Percentiles rank a stretch among this genome's conserved stretches.
Conservation (phyloP, 192 early-diverging fungal species). For the Umbelopsis vinacea region DNA sequence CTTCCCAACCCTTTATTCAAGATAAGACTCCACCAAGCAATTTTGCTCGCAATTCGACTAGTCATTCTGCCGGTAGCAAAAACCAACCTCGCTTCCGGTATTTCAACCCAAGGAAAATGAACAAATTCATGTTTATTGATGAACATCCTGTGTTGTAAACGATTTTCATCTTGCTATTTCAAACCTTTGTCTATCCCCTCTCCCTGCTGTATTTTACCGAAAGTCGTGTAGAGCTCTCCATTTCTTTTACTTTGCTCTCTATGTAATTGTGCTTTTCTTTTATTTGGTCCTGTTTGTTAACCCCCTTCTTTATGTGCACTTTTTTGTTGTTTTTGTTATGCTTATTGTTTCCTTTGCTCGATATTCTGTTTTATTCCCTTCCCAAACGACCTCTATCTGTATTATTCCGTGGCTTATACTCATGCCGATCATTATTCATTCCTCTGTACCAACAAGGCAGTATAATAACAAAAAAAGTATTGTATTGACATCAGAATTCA, state of each 20-base stretch:
- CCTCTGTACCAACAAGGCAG: neutral
- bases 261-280: slow-evolving; percentile 6
- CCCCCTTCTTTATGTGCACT: neutral
- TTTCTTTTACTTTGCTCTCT: neutral
- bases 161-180: neutral
- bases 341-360: slow-evolving; percentile 2
- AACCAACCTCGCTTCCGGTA: slow-evolving; percentile 41
- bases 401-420: neutral
- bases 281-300: neutral
- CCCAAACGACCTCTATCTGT: neutral
- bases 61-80: slow-evolving; percentile 25
- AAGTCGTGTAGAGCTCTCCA: slow-evolving; percentile 2
- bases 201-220: slow-evolving; percentile 9
- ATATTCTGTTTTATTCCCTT: neutral
- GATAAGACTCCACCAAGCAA: slow-evolving; percentile 5
- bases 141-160: slow-evolving; percentile 40
- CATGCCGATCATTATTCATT: neutral
- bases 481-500: neutral
- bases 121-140: slow-evolving; percentile 48
- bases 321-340: neutral
- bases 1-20: slow-evolving; percentile 13
- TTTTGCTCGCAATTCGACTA: slow-evolving; percentile 24
- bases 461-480: neutral
- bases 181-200: neutral
- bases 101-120: slow-evolving; percentile 45